phyloP scores from a whole-genome alignment of 257 asterid genomes.

The Orobanche coerulescens region DNA sequence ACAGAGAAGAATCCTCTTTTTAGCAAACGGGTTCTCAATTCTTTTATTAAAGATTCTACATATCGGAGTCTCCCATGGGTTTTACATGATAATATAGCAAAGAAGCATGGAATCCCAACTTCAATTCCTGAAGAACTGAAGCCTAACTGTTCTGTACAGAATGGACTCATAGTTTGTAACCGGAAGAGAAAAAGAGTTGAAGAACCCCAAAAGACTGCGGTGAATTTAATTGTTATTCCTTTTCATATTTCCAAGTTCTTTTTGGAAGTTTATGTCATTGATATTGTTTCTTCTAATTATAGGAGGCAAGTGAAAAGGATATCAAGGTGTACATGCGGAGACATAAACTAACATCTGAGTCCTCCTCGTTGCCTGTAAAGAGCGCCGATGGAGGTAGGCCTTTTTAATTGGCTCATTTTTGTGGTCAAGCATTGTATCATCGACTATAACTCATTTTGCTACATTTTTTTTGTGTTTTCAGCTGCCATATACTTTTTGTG shows the following conservation, averaged over 20 bases:
- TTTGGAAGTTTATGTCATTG: constrained; percentile 9
- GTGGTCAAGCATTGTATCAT: not conserved
- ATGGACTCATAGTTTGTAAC: constrained; percentile 59
- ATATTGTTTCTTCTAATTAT: constrained; percentile 21
- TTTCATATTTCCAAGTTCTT: constrained; percentile 12
- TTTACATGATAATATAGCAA: constrained; percentile 72
- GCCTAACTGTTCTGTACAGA: constrained; percentile 35
- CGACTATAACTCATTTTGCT: not conserved
- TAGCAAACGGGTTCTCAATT: constrained; percentile 66
- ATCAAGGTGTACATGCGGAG: constrained; percentile 43
- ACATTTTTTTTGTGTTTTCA: not conserved
- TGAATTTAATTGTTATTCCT: constrained; percentile 25
- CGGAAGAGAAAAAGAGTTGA: constrained; percentile 73
- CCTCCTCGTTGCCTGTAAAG: constrained; percentile 19
- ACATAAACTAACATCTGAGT: constrained; percentile 23
- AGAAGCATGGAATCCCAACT: constrained; percentile 64
- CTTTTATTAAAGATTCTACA: constrained; percentile 90
- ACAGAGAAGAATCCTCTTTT: constrained; percentile 55
- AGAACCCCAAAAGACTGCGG: constrained; percentile 43
- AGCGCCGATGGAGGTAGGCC: constrained; percentile 34
- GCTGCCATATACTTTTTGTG: not conserved
- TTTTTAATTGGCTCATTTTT: not conserved
- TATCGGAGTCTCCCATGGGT: constrained; percentile 82
- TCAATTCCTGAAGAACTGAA: constrained; percentile 57
- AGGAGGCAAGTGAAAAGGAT: constrained; percentile 39